These are phyloP conservation scores for Trichoderma simmonsii DNA, from an alignment of 2,329 filamentous ascomycete genomes.

Conservation along the genomic window DNA sequence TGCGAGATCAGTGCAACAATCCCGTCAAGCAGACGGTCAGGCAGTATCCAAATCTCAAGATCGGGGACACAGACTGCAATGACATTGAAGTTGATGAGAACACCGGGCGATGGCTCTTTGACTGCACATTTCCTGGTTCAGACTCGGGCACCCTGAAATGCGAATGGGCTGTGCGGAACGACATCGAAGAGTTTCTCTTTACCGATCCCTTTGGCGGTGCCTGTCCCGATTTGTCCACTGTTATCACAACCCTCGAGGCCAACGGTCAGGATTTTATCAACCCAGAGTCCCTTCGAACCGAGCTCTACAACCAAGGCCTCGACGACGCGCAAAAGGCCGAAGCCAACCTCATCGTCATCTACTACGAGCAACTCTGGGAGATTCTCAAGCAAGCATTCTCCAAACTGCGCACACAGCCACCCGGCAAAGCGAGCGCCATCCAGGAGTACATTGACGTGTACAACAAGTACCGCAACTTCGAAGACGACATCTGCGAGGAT, in stretches of 20 bases:
- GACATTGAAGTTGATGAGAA: constrained; percentile 28
- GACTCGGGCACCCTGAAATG: constrained; percentile 31
- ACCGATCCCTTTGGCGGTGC: constrained; percentile 36
- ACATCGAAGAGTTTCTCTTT: constrained; percentile 33
- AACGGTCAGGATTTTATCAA: constrained; percentile 32
- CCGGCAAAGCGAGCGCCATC: constrained; percentile 27
- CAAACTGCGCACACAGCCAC: constrained; percentile 20
- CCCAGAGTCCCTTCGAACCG: constrained; percentile 25
- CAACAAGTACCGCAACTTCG: constrained; percentile 29
- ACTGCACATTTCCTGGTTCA: constrained; percentile 36
- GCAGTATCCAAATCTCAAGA: constrained; percentile 30
- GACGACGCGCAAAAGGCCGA: constrained; percentile 22
- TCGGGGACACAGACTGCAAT: constrained; percentile 34
- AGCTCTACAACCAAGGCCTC: constrained; percentile 27
- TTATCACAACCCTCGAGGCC: constrained; percentile 33
- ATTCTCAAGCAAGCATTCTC: constrained; percentile 33
- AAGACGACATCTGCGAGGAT: constrained; percentile 35
- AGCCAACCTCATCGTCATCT: constrained; percentile 28
- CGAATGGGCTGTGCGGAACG: constrained; percentile 31
- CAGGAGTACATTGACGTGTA: constrained; percentile 34
- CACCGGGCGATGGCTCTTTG: constrained; percentile 34
- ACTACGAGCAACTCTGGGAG: constrained; percentile 32
- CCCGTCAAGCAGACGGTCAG: constrained; percentile 28
- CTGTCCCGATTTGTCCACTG: constrained; percentile 35
- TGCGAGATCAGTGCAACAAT: constrained; percentile 36